Conservation (phyloP, 768 basidiomycete genomes). For the Pulveroboletus frians region DNA sequence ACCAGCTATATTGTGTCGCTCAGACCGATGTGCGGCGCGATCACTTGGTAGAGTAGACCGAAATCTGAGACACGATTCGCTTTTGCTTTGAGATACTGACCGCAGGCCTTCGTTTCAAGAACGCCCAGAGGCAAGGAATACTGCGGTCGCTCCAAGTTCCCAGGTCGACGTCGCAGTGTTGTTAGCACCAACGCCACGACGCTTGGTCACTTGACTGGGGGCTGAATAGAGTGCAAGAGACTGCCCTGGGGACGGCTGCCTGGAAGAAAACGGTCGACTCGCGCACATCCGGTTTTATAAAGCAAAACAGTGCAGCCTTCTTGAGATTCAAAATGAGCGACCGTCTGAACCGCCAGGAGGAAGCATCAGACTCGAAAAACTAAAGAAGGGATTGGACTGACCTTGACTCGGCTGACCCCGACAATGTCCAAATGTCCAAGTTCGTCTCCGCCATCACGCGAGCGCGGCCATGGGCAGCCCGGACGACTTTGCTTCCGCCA, state of each 20-base stretch:
- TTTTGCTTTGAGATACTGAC: neutral
- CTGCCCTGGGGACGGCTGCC: no score
- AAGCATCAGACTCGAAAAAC: neutral
- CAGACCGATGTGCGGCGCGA: no score
- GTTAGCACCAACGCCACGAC: neutral
- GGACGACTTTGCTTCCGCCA: constrained; percentile 2
- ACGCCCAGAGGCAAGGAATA: no score
- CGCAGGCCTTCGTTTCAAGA: neutral
- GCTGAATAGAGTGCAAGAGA: neutral
- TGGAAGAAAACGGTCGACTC: no score
- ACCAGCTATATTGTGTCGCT: no score
- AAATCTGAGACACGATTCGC: neutral
- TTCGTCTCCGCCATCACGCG: constrained; percentile 19
- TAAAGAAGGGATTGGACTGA: neutral
- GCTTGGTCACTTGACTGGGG: neutral
- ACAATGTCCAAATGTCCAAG: constrained; percentile 14
- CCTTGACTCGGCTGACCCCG: no score
- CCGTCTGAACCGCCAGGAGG: neutral
- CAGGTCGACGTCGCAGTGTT: neutral
- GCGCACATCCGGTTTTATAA: no score
- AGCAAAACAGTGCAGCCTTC: no score
- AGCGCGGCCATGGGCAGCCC: constrained; percentile 12
- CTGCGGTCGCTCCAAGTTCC: neutral
- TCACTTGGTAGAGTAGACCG: neutral
- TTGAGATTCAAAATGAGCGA: neutral